A percentile compares a stretch with the other conserved stretches of the same genome.
Conservation (phyloP, 202 grass and related monocot genomes). For the Setaria italica region DNA sequence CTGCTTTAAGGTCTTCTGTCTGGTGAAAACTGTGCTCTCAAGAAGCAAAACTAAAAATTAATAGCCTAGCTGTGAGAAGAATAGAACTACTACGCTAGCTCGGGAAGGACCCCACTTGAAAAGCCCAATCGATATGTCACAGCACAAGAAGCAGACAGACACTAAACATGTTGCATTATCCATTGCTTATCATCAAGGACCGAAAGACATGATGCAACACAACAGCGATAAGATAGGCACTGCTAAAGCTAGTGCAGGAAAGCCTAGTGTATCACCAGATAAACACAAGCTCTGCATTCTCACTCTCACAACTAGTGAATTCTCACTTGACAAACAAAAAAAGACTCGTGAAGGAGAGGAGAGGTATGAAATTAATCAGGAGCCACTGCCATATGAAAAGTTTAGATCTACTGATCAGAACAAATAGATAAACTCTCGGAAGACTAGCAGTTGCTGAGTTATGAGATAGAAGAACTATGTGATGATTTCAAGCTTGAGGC, state of each 20-base stretch:
- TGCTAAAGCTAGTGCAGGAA: constrained; percentile 32
- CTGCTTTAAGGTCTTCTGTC: background rate
- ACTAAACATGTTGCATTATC: constrained; percentile 39
- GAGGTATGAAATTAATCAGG: background rate
- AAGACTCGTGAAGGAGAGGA: background rate
- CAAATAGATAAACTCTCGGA: background rate
- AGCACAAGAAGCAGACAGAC: constrained; percentile 36
- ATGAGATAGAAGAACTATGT: background rate
- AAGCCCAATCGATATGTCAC: constrained; percentile 33
- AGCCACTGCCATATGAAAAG: background rate
- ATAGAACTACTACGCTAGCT: background rate
- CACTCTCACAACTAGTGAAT: background rate
- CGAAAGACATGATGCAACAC: constrained; percentile 36
- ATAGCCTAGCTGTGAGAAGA: constrained; percentile 20
- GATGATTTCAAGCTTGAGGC: background rate
- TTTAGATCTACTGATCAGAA: background rate
- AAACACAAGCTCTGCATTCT: background rate
- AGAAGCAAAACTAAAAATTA: constrained; percentile 8
- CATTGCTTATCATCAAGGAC: constrained; percentile 30
- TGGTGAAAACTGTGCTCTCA: background rate
- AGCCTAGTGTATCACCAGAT: background rate
- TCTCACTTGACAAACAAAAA: background rate
- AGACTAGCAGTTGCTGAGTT: background rate
- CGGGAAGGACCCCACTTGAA: constrained; percentile 28
- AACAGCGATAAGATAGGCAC: constrained; percentile 24